phyloP scores from a whole-genome alignment of 1,284 basidiomycete species.

The Neotropicomus parvogracilis region DNA sequence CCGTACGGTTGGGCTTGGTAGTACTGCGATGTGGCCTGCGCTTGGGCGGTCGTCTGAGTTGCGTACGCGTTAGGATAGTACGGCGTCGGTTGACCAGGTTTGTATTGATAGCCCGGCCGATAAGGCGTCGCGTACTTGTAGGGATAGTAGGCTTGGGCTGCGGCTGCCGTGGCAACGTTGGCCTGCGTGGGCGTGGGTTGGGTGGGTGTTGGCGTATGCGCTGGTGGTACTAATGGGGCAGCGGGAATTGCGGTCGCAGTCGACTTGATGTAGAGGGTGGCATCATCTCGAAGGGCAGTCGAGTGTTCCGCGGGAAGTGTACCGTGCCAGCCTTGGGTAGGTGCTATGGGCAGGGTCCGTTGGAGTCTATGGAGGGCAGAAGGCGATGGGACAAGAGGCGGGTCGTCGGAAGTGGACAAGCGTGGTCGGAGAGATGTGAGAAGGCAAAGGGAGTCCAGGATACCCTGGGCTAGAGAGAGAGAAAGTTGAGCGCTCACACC shows the following conservation, averaged over 20 bases:
- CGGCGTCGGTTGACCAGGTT: conserved; percentile 32
- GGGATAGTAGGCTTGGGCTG: conserved; percentile 30
- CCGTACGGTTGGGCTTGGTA: conserved; percentile 32
- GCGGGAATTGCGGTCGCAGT: conserved; percentile 39
- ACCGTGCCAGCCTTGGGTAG: conserved; percentile 67
- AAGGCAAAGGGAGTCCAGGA: conserved; percentile 63
- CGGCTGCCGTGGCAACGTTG: conserved; percentile 19
- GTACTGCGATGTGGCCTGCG: conserved; percentile 30
- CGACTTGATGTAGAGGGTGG: conserved; percentile 60
- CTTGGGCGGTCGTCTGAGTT: conserved; percentile 22
- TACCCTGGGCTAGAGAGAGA: conserved; percentile 57
- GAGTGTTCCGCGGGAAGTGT: conserved; percentile 58
- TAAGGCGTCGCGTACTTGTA: conserved; percentile 31
- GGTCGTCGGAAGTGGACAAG: conserved; percentile 37
- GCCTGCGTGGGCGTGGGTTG: conserved; percentile 28
- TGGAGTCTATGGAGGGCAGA: conserved; percentile 63
- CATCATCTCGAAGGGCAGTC: conserved; percentile 66
- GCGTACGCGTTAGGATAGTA: conserved; percentile 32
- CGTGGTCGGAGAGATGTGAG: conserved; percentile 69
- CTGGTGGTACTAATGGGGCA: conserved; percentile 19
- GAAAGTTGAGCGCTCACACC: conserved; percentile 7
- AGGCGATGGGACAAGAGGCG: conserved; percentile 56
- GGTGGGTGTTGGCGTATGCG: conserved; percentile 23
- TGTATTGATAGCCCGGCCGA: conserved; percentile 33
- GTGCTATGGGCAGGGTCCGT: conserved; percentile 57